Percentiles rank a stretch among this genome's conserved stretches.
These are phyloP conservation scores for Fusarium drepaniforme DNA, from an alignment of 2,329 filamentous ascomycete species.

Conservation along the genomic window DNA sequence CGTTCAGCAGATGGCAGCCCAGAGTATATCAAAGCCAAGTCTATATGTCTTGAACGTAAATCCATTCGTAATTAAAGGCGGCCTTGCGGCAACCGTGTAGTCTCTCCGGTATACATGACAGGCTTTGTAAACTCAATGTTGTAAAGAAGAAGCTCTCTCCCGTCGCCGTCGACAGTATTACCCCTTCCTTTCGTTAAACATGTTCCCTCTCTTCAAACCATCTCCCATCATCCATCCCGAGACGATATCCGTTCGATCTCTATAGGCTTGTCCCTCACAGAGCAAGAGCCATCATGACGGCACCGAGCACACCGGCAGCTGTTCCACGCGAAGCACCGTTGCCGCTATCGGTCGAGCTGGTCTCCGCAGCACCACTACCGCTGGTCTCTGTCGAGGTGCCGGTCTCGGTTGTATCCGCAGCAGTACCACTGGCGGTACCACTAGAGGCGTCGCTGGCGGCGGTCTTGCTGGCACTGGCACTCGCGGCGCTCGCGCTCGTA, in stretches of 20 bases:
- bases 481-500: slow-evolving; percentile 13
- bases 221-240: background rate
- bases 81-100: slow-evolving; percentile 19
- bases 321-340: slow-evolving; percentile 28
- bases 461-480: slow-evolving; percentile 14
- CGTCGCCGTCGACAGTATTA: slow-evolving; percentile 1
- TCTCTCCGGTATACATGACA: slow-evolving; percentile 14
- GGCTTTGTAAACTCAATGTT: slow-evolving; percentile 23
- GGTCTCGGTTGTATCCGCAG: slow-evolving; percentile 1
- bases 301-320: slow-evolving; percentile 42
- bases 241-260: background rate
- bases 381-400: background rate
- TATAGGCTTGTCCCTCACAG: slow-evolving; percentile 29
- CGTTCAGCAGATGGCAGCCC: background rate
- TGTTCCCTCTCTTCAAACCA: background rate
- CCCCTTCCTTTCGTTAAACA: slow-evolving; percentile 7
- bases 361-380: slow-evolving; percentile 5
- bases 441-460: slow-evolving; percentile 21
- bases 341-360: background rate
- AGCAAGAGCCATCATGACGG: slow-evolving; percentile 44
- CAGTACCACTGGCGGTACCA: slow-evolving; percentile 2
- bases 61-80: slow-evolving; percentile 8
- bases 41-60: background rate
- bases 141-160: slow-evolving; percentile 9
- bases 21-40: background rate